Evolutionary conservation across 179 eudicot genomes (phyloP), one percentile per base, ranked within the genome.

Genomic region (Beta macrorhiza): DNA sequence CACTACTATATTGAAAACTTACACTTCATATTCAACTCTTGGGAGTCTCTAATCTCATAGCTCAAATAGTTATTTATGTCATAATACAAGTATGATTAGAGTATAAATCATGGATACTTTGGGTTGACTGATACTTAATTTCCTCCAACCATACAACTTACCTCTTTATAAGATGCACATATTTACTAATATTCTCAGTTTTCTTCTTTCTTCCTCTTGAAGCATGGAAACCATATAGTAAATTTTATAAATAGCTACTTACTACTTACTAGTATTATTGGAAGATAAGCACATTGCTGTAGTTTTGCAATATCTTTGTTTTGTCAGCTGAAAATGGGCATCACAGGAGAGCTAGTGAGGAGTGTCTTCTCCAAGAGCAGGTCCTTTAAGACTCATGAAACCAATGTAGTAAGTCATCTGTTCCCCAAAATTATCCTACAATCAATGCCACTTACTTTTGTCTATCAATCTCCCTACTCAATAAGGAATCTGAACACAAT

Each of bases 261-360:
- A n/a, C 1, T 20, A 72, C 10, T 14, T 72, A 56, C 58, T 51
- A 13, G 20, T 20, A 72, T 72, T 6, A 77, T 20, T 13, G 57
- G 20, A 77, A 45, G 49, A 51, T 53, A 51, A 72, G 17, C 59
- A 51, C 59, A 49, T n/a, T 71, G 7, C 15, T 22, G 17, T 51
- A 42, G 74, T 79, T 84, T 78, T 81, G 80, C 80, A 79, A 63
- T 32, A 56, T n/a, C n/a, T 32, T 61, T 22, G 45, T 65, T 64
- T 42, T 58, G 73, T 63, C 56, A 44, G 37, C 63, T 47, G 42
- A 65, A 80, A 25, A 91, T 90, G 96, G 96, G 96, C 47, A 90
- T 89, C 83, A 85, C 93, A 22, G 88, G 90, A 67, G 92, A 86
- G 88, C 89, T 92, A 19, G 93, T 91, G 72, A 85, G 91, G 85